Conservation (phyloP, 2,329 filamentous ascomycete species). For the Trichophyton benhamiae region DNA sequence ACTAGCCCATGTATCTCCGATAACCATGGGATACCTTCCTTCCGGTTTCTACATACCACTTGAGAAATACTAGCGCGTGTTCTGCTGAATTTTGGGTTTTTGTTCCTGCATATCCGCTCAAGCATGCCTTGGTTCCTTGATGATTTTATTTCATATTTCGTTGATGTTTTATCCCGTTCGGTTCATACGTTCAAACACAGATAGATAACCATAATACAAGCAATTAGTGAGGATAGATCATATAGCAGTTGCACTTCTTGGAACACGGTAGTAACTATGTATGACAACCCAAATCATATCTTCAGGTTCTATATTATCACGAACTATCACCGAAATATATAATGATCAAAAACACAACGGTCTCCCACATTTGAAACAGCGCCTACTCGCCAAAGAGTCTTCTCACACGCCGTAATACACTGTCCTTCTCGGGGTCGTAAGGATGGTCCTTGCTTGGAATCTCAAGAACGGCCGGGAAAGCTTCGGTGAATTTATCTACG, state of each 20-base stretch:
- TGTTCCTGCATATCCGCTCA: not conserved
- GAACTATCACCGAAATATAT: not conserved
- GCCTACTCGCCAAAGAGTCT: conserved; percentile 52
- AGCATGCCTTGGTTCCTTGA: not conserved
- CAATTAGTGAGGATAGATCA: not conserved
- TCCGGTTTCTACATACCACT: not conserved
- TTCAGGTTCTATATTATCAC: not conserved
- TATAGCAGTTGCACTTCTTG: not conserved
- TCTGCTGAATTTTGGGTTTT: not conserved
- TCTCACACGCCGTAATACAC: conserved; percentile 77
- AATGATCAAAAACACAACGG: not conserved
- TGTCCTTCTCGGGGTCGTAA: conserved; percentile 98
- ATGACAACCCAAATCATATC: not conserved
- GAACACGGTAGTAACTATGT: not conserved
- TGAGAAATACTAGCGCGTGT: not conserved
- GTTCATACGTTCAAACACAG: not conserved
- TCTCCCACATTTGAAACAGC: not conserved
- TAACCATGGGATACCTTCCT: not conserved
- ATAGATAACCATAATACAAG: not conserved
- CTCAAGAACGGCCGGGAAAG: conserved; percentile 91
- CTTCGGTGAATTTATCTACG: conserved; percentile 83
- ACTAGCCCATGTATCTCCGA: not conserved
- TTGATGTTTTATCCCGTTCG: not conserved
- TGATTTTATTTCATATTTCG: not conserved
- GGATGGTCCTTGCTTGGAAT: conserved; percentile 98